Evolutionary conservation across 1,284 basidiomycete species (phyloP), one percentile per base, ranked within the genome.

Genomic region (Puccinia hordei): DNA sequence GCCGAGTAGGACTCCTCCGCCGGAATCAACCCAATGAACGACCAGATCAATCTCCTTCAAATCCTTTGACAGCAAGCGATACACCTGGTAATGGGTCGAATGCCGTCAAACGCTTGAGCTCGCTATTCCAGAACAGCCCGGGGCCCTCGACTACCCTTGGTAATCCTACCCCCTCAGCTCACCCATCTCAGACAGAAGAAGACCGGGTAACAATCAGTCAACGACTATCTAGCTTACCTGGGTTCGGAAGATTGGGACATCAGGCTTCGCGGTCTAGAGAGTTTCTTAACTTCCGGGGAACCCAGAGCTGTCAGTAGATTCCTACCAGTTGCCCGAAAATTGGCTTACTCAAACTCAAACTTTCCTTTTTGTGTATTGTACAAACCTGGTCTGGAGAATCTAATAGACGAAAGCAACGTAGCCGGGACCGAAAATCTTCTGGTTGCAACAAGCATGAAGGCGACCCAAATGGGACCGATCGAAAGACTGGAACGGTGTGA

Each of bases 401-500:
- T 8, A 59, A n/a, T 51, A 51, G 49, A n/a, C 15, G 53, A 27
- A 55, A 55, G n/a, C 41, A 55, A 49, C 71, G 33, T 55, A 24
- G 22, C 55, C 22, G 49, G 46, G 33, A 35, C 41, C 5, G 12
- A 49, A 13, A 53, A 22, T 33, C 2, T 19, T 19, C 24, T 15
- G 53, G 33, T 55, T 15, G 12, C 5, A 22, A 41, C 30, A 24
- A 15, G 10, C 17, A 5, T 13, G 22, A 19, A 35, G n/a, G n/a
- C n/a, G n/a, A n/a, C n/a, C n/a, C n/a, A n/a, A n/a, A n/a, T 57
- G 22, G 22, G 53, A 24, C 76, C 76, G 33, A 79, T 79, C 44
- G 66, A 71, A 63, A 27, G 68, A 35, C 69, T 79, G 24, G 76
- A 79, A 46, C 69, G 30, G 22, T 79, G 65, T n/a, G 66, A 61